A percentile compares a stretch with the other conserved stretches of the same genome.
Conservation (phyloP, 2,329 filamentous ascomycete species). For the Fusarium anguioides region DNA sequence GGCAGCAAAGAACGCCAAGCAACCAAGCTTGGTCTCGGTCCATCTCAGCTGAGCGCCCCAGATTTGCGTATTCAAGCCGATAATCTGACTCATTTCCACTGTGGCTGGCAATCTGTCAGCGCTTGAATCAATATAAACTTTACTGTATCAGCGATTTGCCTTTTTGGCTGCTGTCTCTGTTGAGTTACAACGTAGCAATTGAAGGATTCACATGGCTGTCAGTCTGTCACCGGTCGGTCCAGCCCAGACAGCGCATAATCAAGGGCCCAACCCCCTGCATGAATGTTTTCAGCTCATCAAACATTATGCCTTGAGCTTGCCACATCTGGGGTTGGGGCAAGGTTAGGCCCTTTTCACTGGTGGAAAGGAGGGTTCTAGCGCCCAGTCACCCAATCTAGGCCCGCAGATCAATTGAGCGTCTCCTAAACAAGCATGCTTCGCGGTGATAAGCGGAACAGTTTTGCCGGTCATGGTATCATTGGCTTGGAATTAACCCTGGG, state of each 20-base stretch:
- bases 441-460: neutral
- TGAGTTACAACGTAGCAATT: neutral
- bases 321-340: too few species aligned
- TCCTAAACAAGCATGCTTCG: slow-evolving; percentile 6
- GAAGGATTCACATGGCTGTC: neutral
- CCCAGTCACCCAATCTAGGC: neutral
- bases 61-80: neutral
- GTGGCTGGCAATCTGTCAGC: neutral
- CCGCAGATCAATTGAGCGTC: neutral
- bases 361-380: neutral
- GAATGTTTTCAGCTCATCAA: neutral
- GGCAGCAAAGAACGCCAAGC: neutral
- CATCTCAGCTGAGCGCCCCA: neutral
- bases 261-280: neutral
- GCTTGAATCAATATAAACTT: neutral
- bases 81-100: neutral
- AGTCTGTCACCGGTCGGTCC: too few species aligned
- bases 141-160: too few species aligned
- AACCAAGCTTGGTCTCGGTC: neutral
- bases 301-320: neutral
- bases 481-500: neutral
- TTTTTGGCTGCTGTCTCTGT: too few species aligned
- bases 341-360: slow-evolving; percentile 3
- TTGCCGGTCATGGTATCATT: neutral
- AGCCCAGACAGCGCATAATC: neutral